Base-by-base conservation (phyloP, 2,329 filamentous ascomycete species). In the Colletotrichum sp. region DNA sequence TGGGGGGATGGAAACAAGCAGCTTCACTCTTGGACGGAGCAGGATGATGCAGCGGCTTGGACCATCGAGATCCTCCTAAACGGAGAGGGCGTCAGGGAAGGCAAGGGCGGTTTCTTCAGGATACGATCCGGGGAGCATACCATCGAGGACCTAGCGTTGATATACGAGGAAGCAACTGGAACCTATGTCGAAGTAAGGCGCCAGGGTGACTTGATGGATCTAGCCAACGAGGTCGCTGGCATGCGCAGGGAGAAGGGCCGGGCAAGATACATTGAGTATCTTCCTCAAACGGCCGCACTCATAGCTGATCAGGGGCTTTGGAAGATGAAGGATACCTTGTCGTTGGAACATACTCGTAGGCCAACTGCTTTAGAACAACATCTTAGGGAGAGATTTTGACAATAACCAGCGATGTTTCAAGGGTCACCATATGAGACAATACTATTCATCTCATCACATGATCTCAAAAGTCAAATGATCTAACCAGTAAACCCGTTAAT, bases 91-190 rank as follows among this genome's bases (percentile, higher is more conserved):
- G 75, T 77, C 7, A 66, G 24, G 12, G 59, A 73, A 16, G 75
- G 75, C 6, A 62, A 70, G 13, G 75, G 75, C 2, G 75, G 75
- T 5, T 70, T 74, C 65, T 77, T 77, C 65, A 52, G 60, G 7
- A 65, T 77, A 16, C 44, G 65, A 5, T 77, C 75, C 8, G 75
- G 75, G 3, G 57, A 66, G 24, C 32, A 60, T 26, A 74, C 70
- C 3, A 62, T 77, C 2, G 71, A 70, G 21, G 75, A 77, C 34
- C 36, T 74, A 21, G 74, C 71, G 5, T 39, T 59, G 5, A 36
- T 36, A 34, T 77, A 70, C 16, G 64, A 74, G 28, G 71, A 77
- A 55, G 7, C 52, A 1, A 73, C 71, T 5, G 71, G 66, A 6
- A 71, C 60, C 4, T 62, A 71, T 18, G 63, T 75, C 9, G 72